Conservation (phyloP, 1,284 basidiomycete species). For the Apiotrichum domesticum region DNA sequence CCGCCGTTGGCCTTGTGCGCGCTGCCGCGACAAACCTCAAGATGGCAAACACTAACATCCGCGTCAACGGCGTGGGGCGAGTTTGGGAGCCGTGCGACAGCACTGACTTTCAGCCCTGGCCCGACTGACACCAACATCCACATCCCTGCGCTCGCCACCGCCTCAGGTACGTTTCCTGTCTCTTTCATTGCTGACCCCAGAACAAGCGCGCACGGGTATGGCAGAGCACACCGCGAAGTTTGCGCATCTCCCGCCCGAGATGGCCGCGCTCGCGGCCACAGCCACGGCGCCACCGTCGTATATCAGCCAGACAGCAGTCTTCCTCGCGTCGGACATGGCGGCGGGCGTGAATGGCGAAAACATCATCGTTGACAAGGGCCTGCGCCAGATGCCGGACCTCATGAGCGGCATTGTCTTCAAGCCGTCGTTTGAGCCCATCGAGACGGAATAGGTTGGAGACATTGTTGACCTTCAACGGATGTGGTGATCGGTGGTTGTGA, state of each 20-base stretch:
- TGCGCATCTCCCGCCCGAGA: not conserved
- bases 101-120: slow-evolving; percentile 1
- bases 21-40: slow-evolving; percentile 10
- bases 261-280: not conserved
- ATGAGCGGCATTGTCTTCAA: slow-evolving; percentile 6
- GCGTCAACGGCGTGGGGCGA: slow-evolving; percentile 13
- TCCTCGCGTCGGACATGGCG: slow-evolving; percentile 8
- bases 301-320: slow-evolving; percentile 10
- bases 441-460: not conserved
- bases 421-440: slow-evolving; percentile 5
- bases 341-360: slow-evolving; percentile 14
- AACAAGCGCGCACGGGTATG: not conserved
- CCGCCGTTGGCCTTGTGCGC: slow-evolving; percentile 9
- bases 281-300: slow-evolving; percentile 4
- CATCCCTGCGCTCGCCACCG: slow-evolving; percentile 6
- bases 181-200: not conserved
- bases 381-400: slow-evolving; percentile 6
- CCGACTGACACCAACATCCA: slow-evolving; percentile 7
- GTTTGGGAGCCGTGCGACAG: not conserved
- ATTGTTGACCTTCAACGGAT: not conserved
- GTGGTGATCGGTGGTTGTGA: too few species aligned
- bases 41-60: slow-evolving; percentile 9
- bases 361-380: slow-evolving; percentile 13
- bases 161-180: slow-evolving; percentile 5
- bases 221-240: not conserved